phyloP scores from a whole-genome alignment of 495 filamentous ascomycete species.

The Eremomyces bilateralis region DNA sequence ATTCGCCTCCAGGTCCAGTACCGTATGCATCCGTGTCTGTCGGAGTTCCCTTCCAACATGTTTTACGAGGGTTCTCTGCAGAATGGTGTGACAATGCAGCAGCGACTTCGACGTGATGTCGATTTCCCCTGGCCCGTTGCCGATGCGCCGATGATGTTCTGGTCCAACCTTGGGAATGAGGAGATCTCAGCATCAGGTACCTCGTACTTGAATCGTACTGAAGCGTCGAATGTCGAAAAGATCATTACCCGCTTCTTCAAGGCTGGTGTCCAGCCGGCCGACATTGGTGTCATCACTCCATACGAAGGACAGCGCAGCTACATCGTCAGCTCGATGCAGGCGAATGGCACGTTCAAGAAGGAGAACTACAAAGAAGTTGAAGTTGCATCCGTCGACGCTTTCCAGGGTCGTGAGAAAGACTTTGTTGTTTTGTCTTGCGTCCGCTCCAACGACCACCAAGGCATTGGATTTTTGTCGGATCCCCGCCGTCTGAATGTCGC shows the following conservation, averaged over 20 bases:
- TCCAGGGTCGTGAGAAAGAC: constrained; percentile 97
- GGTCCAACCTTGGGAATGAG: constrained; percentile 93
- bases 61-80: constrained; percentile 97
- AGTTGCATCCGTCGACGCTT: constrained; percentile 94
- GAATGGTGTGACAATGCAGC: constrained; percentile 82
- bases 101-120: constrained; percentile 76
- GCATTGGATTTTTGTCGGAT: constrained; percentile 96
- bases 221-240: constrained; percentile 94
- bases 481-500: constrained; percentile 98
- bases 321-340: constrained; percentile 97
- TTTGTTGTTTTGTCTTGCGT: constrained; percentile 98
- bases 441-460: constrained; percentile 96
- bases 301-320: constrained; percentile 98
- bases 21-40: constrained; percentile 97
- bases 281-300: constrained; percentile 95
- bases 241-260: constrained; percentile 98
- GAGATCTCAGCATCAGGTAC: constrained; percentile 96
- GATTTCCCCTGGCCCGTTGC: constrained; percentile 96
- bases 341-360: constrained; percentile 90
- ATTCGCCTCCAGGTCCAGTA: constrained; percentile 96
- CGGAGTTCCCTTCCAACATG: constrained; percentile 98
- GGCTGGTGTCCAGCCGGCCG: constrained; percentile 76
- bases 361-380: constrained; percentile 98
- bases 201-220: constrained; percentile 92
- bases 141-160: constrained; percentile 99